Percentiles rank a stretch among this genome's conserved stretches.
Evolutionary conservation across 208 protist species (phyloP).

Genomic region (Leishmania aethiopica): DNA sequence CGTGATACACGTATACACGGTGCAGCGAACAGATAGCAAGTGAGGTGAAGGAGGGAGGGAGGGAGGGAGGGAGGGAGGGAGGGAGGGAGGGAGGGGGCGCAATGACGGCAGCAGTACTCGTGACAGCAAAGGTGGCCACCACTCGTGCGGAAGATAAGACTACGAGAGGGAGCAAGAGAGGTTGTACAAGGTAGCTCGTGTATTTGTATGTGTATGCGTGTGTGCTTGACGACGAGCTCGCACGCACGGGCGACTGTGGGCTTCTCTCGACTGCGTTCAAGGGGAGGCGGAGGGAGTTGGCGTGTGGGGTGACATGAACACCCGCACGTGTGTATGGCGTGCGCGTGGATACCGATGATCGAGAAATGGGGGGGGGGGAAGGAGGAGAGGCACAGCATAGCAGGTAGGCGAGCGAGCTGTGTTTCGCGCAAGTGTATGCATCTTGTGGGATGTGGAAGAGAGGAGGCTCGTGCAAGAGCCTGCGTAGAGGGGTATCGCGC

Average conservation of each 20-base stretch:
- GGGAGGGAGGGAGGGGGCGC: not conserved
- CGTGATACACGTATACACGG: not conserved
- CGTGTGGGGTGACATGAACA: not conserved
- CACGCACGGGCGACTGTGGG: not conserved
- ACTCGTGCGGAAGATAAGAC: not conserved
- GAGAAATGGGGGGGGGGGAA: not conserved
- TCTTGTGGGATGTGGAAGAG: not conserved
- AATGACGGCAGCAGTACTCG: not conserved
- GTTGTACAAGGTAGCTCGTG: not conserved
- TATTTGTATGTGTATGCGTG: not conserved
- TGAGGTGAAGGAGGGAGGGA: not conserved
- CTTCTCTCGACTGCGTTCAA: not conserved
- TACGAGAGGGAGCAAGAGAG: not conserved
- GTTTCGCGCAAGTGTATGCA: not conserved
- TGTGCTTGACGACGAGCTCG: not conserved
- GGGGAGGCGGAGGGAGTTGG: not conserved
- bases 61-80: not conserved
- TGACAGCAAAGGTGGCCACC: not conserved
- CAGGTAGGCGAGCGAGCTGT: not conserved
- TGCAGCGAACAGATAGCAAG: slow-evolving; percentile 11
- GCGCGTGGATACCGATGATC: not conserved
- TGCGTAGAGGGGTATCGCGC: not conserved
- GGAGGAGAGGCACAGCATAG: not conserved
- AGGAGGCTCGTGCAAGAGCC: not conserved
- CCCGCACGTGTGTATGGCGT: not conserved